phyloP scores from a whole-genome alignment of 805 yeast genomes.

The Cyberlindnera meyerae region DNA sequence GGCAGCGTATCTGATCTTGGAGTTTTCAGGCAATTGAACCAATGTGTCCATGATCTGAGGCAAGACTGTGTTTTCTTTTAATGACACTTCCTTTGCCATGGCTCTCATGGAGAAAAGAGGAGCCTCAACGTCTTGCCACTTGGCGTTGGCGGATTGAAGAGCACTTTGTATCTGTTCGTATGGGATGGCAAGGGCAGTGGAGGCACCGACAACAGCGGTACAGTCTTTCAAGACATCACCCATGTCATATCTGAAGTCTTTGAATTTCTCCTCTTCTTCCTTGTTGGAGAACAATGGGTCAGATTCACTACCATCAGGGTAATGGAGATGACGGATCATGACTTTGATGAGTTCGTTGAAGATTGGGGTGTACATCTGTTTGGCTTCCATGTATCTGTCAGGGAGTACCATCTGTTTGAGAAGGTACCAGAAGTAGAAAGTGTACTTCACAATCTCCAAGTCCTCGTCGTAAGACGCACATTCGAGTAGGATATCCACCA shows the following conservation, averaged over 20 bases:
- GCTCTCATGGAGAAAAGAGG: slow-evolving; percentile 85
- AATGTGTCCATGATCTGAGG: slow-evolving; percentile 73
- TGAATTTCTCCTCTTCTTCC: slow-evolving; percentile 88
- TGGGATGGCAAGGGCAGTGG: slow-evolving; percentile 65
- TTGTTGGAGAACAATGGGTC: slow-evolving; percentile 56
- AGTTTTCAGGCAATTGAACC: slow-evolving; percentile 73
- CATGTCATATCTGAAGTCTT: slow-evolving; percentile 92
- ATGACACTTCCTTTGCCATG: slow-evolving; percentile 87
- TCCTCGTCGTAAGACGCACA: slow-evolving; percentile 74
- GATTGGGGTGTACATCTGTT: slow-evolving; percentile 44
- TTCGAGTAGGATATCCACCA: slow-evolving; percentile 68
- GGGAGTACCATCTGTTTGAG: slow-evolving; percentile 63
- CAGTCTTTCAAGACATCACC: slow-evolving; percentile 97
- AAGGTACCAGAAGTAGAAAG: slow-evolving; percentile 89
- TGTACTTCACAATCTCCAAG: slow-evolving; percentile 81
- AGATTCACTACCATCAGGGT: slow-evolving; percentile 51
- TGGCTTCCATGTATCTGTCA: slow-evolving; percentile 52
- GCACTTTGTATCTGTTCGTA: slow-evolving; percentile 49
- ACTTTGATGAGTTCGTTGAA: slow-evolving; percentile 55
- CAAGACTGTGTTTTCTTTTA: slow-evolving; percentile 56
- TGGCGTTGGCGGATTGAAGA: slow-evolving; percentile 26
- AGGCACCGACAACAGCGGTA: slow-evolving; percentile 82
- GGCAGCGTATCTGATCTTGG: slow-evolving; percentile 85
- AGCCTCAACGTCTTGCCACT: slow-evolving; percentile 88
- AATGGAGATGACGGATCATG: slow-evolving; percentile 64